Percentiles rank a stretch among this genome's conserved stretches.
Evolutionary conservation across 2,329 filamentous ascomycete genomes (phyloP).

Genomic region (Parasarocladium wereldwijsianum): DNA sequence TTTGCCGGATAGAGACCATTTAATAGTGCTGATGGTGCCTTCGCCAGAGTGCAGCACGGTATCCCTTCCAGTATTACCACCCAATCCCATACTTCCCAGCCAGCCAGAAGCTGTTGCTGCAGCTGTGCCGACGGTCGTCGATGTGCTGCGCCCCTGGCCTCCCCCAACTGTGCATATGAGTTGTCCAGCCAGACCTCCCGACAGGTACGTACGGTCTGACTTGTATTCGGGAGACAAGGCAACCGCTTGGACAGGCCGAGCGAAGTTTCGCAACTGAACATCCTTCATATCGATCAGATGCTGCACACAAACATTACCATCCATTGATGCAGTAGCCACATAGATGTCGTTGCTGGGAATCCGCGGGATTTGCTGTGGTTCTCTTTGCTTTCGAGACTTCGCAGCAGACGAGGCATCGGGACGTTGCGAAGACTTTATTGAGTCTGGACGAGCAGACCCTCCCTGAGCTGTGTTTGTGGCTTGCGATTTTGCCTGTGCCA

Average conservation of each 20-base stretch:
- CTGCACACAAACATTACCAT: conserved; percentile 87
- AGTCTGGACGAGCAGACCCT: conserved; percentile 14
- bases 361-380: conserved; percentile 46
- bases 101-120: conserved; percentile 77
- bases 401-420: conserved; percentile 30
- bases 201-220: conserved; percentile 75
- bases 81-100: conserved; percentile 77
- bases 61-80: conserved; percentile 66
- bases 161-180: conserved; percentile 77
- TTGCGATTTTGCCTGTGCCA: conserved; percentile 1
- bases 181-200: conserved; percentile 76
- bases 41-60: conserved; percentile 82
- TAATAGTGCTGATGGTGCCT: conserved; percentile 78
- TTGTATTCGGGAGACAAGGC: conserved; percentile 93
- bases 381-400: conserved; percentile 34
- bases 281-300: conserved; percentile 80
- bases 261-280: conserved; percentile 84
- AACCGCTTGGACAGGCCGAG: conserved; percentile 79
- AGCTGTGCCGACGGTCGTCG: conserved; percentile 73
- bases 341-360: conserved; percentile 83
- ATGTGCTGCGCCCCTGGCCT: conserved; percentile 65
- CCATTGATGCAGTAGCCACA: conserved; percentile 85
- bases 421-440: conserved; percentile 16
- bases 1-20: conserved; percentile 86
- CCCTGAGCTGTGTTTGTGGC: conserved; percentile 18